Base-by-base conservation (phyloP, 202 grass and related monocot species). In the Musa balbisiana region DNA sequence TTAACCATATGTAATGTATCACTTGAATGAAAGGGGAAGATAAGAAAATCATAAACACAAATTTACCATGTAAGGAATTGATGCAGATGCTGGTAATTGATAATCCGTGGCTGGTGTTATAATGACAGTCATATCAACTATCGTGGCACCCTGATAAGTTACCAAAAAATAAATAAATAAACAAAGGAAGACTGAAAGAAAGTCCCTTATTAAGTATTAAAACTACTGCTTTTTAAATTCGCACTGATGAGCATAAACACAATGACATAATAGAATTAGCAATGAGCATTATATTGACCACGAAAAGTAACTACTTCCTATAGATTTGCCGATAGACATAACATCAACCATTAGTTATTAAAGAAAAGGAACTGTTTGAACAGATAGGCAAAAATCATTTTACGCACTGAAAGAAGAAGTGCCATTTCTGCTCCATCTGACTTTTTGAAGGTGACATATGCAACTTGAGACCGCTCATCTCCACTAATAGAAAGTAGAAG, bases 121-220 rank as follows among this genome's bases (percentile, higher is more conserved):
- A 22, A 89, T 82, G 56, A 98, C 95, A 75, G 88, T 88, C 87
- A 94, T 85, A 83, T 94, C 91, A 66, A 98, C 88, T 89, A 94
- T 94, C 23, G 91, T 98, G 29, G 91, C 95, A 78, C 94, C 95
- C 91, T 93, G 78, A 63, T 19, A 64, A 50, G 83, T 27, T 43
- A 51, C 9, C 56, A 43, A 62, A 63, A 27, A 76, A 2, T 51
- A 52, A 52, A 71, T 4, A 52, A 20, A 10, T 2, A 20, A 11
- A 0, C 10, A 9, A 53, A 22, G 10, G 2, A 71, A 22, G 19
- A 53, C 51, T 1, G 6, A 51, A 71, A 9, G 20, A 53, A 29
- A 11, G 64, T 29, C 6, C 56, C 56, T n/a, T 60, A 10, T 20
- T 8, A 60, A 60, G 8, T 21, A 20, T 4, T 21, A 60, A 6